Percentiles rank a stretch among this genome's conserved stretches.
Evolutionary conservation across 176 grass and related monocot species (phyloP).

Genomic region (Aegilops sharonensis): DNA sequence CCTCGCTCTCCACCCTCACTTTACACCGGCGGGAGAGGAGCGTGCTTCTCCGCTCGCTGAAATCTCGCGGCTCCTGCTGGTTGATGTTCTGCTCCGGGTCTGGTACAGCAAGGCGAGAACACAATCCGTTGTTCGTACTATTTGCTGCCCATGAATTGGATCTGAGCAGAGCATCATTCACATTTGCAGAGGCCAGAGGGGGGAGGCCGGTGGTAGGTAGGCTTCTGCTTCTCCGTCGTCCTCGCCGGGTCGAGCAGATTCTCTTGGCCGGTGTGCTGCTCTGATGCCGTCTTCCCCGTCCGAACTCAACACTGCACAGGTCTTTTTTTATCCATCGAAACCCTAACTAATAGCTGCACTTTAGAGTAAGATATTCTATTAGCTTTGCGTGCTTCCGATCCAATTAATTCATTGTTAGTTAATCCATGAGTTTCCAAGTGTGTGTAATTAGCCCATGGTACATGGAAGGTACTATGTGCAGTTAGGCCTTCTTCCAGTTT

Average conservation of each 20-base stretch:
- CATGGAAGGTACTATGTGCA: too few species aligned
- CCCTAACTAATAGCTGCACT: too few species aligned
- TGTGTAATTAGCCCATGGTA: too few species aligned
- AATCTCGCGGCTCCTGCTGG: neutral
- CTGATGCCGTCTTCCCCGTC: neutral
- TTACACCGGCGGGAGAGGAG: neutral
- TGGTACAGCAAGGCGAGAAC: neutral
- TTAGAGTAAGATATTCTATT: too few species aligned
- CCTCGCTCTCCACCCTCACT: too few species aligned
- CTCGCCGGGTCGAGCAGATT: neutral
- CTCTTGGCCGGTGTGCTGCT: neutral
- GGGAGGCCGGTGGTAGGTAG: neutral
- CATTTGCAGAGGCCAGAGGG: neutral
- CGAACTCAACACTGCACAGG: neutral
- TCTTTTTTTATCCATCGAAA: neutral
- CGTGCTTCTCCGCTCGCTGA: neutral
- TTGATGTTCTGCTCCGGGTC: neutral
- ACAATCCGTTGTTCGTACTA: neutral
- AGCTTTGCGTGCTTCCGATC: too few species aligned
- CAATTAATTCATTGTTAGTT: neutral
- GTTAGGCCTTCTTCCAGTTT: neutral
- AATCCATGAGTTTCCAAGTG: neutral
- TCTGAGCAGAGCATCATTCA: neutral
- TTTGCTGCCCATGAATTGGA: neutral
- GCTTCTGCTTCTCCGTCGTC: neutral